Percentiles rank a stretch among this genome's conserved stretches.
These are phyloP conservation scores for Arabidopsis arenosa DNA, from an alignment of 345 rosid genomes.

Conservation along the genomic window DNA sequence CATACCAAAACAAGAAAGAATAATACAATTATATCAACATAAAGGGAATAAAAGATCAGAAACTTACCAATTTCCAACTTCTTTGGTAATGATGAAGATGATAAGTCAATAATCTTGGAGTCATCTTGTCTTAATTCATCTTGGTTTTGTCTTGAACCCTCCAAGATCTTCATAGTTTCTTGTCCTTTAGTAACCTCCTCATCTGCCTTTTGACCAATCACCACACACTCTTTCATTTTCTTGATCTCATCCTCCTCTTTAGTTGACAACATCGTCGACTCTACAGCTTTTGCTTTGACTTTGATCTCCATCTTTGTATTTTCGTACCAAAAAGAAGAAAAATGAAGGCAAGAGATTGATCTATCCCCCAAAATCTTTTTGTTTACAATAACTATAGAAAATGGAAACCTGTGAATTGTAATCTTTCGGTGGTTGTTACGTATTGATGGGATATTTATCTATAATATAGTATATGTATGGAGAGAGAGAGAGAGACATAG, in stretches of 20 bases:
- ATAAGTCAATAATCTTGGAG: conserved; percentile 9
- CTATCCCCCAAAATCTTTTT: background rate
- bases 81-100: conserved; percentile 8
- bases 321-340: conserved; percentile 42
- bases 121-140: conserved; percentile 28
- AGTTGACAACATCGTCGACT: conserved; percentile 23
- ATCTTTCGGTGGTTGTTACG: conserved; percentile 26
- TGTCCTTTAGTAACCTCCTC: conserved; percentile 11
- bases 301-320: conserved; percentile 28
- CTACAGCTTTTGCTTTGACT: conserved; percentile 36
- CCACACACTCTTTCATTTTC: conserved; percentile 21
- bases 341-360: conserved; percentile 15
- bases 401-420: conserved; percentile 34
- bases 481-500: background rate
- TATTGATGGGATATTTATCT: conserved; percentile 16
- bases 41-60: background rate
- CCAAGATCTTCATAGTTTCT: conserved; percentile 27
- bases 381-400: conserved; percentile 18
- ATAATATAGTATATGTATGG: background rate
- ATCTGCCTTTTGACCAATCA: conserved; percentile 11
- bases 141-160: conserved; percentile 11
- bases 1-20: background rate
- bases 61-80: conserved; percentile 35
- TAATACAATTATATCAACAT: background rate
- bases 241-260: conserved; percentile 33